phyloP scores from a whole-genome alignment of 441 rosid species.

The Croton setiger region DNA sequence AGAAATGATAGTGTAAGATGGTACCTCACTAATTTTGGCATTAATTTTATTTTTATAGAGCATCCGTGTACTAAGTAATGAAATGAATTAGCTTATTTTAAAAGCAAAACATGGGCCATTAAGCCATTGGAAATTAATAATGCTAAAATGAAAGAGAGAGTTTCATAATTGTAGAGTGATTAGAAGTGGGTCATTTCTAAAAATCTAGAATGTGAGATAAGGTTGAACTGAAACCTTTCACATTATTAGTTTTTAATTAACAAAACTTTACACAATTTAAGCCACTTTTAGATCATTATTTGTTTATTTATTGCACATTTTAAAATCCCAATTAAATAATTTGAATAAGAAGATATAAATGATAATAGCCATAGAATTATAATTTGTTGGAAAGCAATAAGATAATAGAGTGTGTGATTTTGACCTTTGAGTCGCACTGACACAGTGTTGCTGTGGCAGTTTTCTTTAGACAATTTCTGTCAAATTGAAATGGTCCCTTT shows the following conservation, averaged over 20 bases:
- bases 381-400: not conserved
- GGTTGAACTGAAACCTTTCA: not conserved
- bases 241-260: not conserved
- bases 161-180: slow-evolving; percentile 7
- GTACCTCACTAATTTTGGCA: no score
- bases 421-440: slow-evolving; percentile 11
- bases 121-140: not conserved
- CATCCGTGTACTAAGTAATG: no score
- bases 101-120: not conserved
- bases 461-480: slow-evolving; percentile 8
- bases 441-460: slow-evolving; percentile 5
- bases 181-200: slow-evolving; percentile 14
- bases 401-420: no score
- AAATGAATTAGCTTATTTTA: no score
- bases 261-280: not conserved
- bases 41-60: no score
- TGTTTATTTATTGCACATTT: no score
- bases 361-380: slow-evolving; percentile 5
- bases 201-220: not conserved
- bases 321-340: not conserved
- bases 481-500: no score
- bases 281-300: no score
- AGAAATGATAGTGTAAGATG: no score
- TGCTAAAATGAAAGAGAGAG: not conserved
- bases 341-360: slow-evolving; percentile 3